Percentiles rank a stretch among this genome's conserved stretches.
Conservation (phyloP, 495 filamentous ascomycete species). For the Penicillium samsonianum region DNA sequence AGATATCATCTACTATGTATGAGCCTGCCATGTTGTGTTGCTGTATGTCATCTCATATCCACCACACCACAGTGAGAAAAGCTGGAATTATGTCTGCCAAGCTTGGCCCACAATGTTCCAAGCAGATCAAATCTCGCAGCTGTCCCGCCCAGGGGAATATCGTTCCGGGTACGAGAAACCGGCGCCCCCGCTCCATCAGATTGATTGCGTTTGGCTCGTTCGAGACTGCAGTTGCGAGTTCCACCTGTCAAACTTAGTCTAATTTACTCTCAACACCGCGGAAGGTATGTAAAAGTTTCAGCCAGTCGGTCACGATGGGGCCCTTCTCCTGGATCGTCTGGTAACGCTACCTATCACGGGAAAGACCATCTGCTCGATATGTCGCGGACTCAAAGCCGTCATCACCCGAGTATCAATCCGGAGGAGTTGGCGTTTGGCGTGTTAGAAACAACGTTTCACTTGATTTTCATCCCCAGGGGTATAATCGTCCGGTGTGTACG, state of each 20-base stretch:
- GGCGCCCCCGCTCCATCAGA: slow-evolving; percentile 13
- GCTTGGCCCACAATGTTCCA: background rate
- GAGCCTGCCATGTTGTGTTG: background rate
- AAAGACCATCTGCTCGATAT: background rate
- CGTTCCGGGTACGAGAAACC: background rate
- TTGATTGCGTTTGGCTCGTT: slow-evolving; percentile 23
- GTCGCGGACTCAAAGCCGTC: background rate
- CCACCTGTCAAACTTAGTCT: slow-evolving; percentile 22
- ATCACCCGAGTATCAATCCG: background rate
- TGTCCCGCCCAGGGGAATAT: background rate
- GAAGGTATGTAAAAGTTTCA: background rate
- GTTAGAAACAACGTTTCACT: background rate
- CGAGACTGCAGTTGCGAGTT: slow-evolving; percentile 21
- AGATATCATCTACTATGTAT: background rate
- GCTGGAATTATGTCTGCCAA: background rate
- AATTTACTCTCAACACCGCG: slow-evolving; percentile 17
- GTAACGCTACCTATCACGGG: background rate
- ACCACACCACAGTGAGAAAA: background rate
- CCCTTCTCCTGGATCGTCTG: slow-evolving; percentile 9
- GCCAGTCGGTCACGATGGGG: background rate
- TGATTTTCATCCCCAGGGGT: background rate
- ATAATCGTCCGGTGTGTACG: background rate
- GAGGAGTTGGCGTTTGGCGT: background rate
- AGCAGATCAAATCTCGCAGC: background rate
- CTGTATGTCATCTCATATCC: background rate